These are phyloP conservation scores for Aspergillus flavus DNA, from an alignment of 2,329 filamentous ascomycete genomes.

Conservation along the genomic window DNA sequence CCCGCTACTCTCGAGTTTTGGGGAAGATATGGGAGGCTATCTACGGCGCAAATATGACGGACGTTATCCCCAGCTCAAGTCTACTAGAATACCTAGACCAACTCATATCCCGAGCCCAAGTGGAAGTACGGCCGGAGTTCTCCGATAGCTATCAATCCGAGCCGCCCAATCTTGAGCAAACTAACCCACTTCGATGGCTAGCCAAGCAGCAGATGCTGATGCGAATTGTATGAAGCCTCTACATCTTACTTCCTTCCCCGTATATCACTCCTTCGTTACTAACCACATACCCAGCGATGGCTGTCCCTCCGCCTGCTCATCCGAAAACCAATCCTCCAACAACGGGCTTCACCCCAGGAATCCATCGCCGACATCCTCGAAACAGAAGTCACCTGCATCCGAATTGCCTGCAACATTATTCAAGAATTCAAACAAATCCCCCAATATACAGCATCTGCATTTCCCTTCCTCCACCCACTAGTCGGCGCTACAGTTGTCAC, in stretches of 20 bases:
- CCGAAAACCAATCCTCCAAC: conserved; percentile 23
- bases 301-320: conserved; percentile 22
- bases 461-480: conserved; percentile 27
- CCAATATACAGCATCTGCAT: conserved; percentile 23
- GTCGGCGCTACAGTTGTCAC: conserved; percentile 24
- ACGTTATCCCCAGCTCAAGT: conserved; percentile 16
- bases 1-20: conserved; percentile 22
- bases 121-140: conserved; percentile 18
- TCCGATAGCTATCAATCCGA: conserved; percentile 9
- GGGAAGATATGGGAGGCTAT: conserved; percentile 27
- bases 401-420: conserved; percentile 19
- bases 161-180: background rate
- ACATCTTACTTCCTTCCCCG: background rate
- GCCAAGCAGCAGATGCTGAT: conserved; percentile 25
- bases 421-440: conserved; percentile 23
- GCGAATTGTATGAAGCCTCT: conserved; percentile 20
- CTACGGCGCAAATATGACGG: conserved; percentile 20
- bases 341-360: background rate
- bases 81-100: conserved; percentile 23
- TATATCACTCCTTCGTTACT: background rate
- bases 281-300: conserved; percentile 21
- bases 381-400: conserved; percentile 27
- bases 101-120: conserved; percentile 20
- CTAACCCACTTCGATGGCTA: conserved; percentile 19
- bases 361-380: conserved; percentile 14